Evolutionary conservation across 108 stramenopile genomes (phyloP).

Genomic region (Nannochloropsis oceanica): DNA sequence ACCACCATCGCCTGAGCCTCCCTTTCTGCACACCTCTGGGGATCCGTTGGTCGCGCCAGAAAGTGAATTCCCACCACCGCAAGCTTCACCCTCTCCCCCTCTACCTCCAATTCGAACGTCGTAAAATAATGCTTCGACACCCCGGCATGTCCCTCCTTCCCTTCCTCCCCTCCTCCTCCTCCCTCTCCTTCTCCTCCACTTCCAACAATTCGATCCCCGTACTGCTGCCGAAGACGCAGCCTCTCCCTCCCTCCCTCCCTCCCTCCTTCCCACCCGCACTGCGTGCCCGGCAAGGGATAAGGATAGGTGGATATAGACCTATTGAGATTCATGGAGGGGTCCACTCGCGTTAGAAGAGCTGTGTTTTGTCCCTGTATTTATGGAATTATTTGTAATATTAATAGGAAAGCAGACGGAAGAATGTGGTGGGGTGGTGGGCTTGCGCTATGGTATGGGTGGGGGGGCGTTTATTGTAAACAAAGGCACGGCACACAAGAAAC

Average conservation of each 20-base stretch:
- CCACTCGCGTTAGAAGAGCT: neutral
- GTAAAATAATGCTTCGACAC: neutral
- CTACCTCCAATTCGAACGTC: neutral
- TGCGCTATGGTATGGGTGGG: too few species aligned
- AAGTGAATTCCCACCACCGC: neutral
- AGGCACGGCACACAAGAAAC: too few species aligned
- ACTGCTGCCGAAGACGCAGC: neutral
- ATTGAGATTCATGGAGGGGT: neutral
- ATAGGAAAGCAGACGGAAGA: too few species aligned
- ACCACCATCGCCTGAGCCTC: neutral
- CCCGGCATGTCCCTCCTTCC: neutral
- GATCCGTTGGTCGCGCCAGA: neutral
- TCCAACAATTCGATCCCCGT: neutral
- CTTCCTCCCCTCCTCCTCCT: too few species aligned
- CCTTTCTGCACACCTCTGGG: neutral
- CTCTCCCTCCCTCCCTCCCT: neutral
- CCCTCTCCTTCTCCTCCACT: too few species aligned
- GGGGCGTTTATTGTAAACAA: too few species aligned
- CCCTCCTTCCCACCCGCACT: neutral
- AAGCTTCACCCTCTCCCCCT: neutral
- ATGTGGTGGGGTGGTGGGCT: too few species aligned
- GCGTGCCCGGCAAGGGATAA: neutral
- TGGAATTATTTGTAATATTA: neutral
- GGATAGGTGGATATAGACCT: neutral
- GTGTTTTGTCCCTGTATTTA: neutral